These are phyloP conservation scores for Suhomyces maxii DNA, from an alignment of 1,139 yeast genomes.

Conservation along the genomic window DNA sequence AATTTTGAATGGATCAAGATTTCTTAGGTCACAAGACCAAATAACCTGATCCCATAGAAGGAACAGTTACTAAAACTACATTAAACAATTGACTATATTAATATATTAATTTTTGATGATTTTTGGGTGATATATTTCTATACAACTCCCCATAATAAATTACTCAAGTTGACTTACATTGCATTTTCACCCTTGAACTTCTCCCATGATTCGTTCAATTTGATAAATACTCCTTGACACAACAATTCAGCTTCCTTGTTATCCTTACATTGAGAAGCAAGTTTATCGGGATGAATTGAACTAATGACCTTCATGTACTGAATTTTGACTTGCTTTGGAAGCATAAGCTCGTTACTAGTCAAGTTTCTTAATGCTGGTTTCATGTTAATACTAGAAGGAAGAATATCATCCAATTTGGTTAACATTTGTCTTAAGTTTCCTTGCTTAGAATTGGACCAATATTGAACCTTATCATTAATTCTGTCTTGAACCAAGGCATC, in stretches of 20 bases:
- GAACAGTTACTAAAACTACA: no score
- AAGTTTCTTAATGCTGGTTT: constrained; percentile 19
- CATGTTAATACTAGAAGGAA: constrained; percentile 19
- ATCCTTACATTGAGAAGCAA: constrained; percentile 43
- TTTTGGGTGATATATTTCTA: no score
- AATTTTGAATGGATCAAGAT: no score
- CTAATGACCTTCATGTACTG: constrained; percentile 91
- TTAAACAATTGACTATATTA: no score
- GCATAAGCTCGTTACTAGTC: constrained; percentile 70
- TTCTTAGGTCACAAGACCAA: no score
- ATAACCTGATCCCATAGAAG: no score
- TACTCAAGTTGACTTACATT: background rate
- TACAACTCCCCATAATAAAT: no score
- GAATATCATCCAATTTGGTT: constrained; percentile 21
- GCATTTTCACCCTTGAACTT: constrained; percentile 60
- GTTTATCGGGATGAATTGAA: constrained; percentile 91
- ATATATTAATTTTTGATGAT: no score
- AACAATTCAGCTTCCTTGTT: constrained; percentile 73
- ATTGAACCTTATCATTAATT: constrained; percentile 14
- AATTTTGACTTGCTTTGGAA: constrained; percentile 89
- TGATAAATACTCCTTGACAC: constrained; percentile 84
- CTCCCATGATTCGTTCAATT: constrained; percentile 91
- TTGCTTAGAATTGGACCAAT: constrained; percentile 23
- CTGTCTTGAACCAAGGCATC: constrained; percentile 16
- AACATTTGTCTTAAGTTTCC: constrained; percentile 23